Conservation (phyloP, 1,139 yeast species). For the Magnusiomyces sp. region DNA sequence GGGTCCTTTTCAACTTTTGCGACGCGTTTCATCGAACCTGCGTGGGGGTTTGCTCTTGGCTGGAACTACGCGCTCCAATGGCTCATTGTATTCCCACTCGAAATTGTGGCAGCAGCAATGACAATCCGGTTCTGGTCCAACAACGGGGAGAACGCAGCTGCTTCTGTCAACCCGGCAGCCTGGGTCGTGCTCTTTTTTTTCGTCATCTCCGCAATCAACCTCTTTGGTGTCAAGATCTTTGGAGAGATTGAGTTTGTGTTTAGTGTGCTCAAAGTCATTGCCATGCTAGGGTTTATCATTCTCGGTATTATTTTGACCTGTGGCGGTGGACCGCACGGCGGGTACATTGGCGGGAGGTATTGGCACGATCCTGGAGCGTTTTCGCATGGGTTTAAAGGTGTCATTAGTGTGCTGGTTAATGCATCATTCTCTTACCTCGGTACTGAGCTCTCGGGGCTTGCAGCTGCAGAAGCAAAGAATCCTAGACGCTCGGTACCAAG, state of each 20-base stretch:
- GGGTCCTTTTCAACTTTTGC: conserved; percentile 68
- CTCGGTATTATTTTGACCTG: conserved; percentile 51
- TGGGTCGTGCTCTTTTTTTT: conserved; percentile 31
- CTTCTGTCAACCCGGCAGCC: background rate
- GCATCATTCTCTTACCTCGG: conserved; percentile 90
- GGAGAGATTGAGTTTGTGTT: conserved; percentile 71
- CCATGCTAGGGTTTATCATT: conserved; percentile 59
- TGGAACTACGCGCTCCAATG: conserved; percentile 81
- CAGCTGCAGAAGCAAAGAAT: conserved; percentile 52
- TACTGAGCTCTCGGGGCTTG: conserved; percentile 73
- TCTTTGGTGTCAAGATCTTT: conserved; percentile 67
- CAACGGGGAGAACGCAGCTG: conserved; percentile 4
- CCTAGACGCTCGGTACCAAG: conserved; percentile 57
- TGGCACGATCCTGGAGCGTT: conserved; percentile 62
- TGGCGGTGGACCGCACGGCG: conserved; percentile 60
- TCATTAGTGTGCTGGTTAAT: conserved; percentile 68
- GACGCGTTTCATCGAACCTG: conserved; percentile 57
- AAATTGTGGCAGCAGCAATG: conserved; percentile 70
- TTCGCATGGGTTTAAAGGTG: conserved; percentile 66
- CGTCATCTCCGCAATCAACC: conserved; percentile 49
- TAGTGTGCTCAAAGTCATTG: conserved; percentile 52
- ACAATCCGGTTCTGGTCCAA: conserved; percentile 54
- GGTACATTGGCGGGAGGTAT: conserved; percentile 54
- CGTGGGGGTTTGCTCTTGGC: conserved; percentile 74
- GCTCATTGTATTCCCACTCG: conserved; percentile 70